These are phyloP conservation scores for Yueomyces sp. DNA, from an alignment of 1,139 yeast species.

Conservation along the genomic window DNA sequence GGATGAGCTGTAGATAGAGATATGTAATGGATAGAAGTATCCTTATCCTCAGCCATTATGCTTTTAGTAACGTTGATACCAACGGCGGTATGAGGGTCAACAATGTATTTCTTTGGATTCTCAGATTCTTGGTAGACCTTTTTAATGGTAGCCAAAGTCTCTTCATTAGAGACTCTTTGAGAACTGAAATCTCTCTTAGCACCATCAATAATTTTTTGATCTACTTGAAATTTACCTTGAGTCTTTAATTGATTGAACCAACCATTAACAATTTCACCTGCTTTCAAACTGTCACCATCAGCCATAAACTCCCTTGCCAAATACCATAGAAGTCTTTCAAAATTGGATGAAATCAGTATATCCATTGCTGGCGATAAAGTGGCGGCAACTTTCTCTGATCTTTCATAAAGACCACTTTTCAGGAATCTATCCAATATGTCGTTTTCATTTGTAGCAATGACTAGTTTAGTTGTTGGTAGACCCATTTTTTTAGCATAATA, in stretches of 20 bases:
- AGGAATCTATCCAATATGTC: constrained; percentile 90
- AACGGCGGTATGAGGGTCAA: constrained; percentile 95
- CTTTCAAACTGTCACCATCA: constrained; percentile 46
- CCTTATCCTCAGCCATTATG: constrained; percentile 38
- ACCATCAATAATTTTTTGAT: constrained; percentile 46
- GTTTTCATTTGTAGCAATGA: constrained; percentile 91
- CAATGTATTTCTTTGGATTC: constrained; percentile 58
- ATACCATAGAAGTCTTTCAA: constrained; percentile 93
- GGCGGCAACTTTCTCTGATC: constrained; percentile 65
- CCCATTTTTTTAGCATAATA: constrained; percentile 94
- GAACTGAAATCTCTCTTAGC: constrained; percentile 66
- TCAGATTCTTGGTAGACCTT: constrained; percentile 39
- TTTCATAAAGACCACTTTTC: constrained; percentile 72
- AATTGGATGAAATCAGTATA: constrained; percentile 84
- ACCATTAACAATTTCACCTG: constrained; percentile 56
- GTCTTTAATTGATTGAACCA: constrained; percentile 78
- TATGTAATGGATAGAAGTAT: constrained; percentile 39
- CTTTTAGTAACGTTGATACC: constrained; percentile 73
- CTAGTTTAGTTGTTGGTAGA: constrained; percentile 70
- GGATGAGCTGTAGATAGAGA: constrained; percentile 97
- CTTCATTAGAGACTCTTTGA: constrained; percentile 65
- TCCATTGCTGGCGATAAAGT: constrained; percentile 98
- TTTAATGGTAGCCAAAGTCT: constrained; percentile 68
- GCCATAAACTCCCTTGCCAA: constrained; percentile 60
- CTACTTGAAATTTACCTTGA: constrained; percentile 65